phyloP scores from a whole-genome alignment of 2,329 filamentous ascomycete species.

The Fusarium sp. region DNA sequence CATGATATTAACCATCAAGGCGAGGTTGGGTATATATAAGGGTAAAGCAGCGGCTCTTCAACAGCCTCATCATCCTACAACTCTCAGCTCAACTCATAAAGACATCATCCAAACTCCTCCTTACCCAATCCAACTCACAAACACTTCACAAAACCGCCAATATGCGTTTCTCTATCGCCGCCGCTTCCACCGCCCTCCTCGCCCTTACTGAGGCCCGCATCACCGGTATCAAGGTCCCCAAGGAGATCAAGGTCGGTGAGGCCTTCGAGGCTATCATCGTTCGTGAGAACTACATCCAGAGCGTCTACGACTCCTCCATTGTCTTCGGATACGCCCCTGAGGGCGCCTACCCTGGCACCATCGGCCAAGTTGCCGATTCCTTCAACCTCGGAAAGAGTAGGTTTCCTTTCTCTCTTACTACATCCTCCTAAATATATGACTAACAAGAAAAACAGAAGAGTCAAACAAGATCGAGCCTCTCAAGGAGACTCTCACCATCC shows the following conservation, averaged over 20 bases:
- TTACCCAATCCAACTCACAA: neutral
- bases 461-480: constrained; percentile 47
- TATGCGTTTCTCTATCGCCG: constrained; percentile 48
- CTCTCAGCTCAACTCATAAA: neutral
- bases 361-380: constrained; percentile 51
- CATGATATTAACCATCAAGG: neutral
- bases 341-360: constrained; percentile 45
- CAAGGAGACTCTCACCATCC: constrained; percentile 49
- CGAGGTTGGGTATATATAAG: constrained; percentile 17
- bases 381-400: constrained; percentile 56
- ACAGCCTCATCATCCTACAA: neutral
- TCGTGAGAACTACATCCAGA: constrained; percentile 60
- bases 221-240: constrained; percentile 58
- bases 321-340: constrained; percentile 56
- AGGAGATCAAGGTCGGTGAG: constrained; percentile 56
- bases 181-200: constrained; percentile 46
- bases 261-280: constrained; percentile 57
- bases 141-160: constrained; percentile 15
- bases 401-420: neutral
- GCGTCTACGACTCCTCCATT: constrained; percentile 60
- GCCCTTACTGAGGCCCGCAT: constrained; percentile 57
- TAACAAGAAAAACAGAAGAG: constrained; percentile 5
- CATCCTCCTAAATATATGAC: neutral
- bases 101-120: neutral
- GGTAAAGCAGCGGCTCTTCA: neutral